phyloP scores from a whole-genome alignment of 441 rosid species.

The Corymbia calophylla region DNA sequence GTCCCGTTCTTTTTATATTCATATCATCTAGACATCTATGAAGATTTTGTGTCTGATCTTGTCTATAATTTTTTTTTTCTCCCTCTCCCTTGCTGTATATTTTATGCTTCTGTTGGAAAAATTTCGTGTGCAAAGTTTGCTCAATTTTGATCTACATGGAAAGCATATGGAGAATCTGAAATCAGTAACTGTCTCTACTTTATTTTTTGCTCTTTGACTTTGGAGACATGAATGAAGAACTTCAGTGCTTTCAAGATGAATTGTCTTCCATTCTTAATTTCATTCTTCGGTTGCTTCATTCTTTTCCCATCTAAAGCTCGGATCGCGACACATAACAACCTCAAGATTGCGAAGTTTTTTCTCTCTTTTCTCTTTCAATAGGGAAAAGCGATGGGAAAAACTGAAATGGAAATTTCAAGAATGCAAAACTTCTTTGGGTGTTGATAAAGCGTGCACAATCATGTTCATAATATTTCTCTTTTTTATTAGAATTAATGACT shows the following conservation, averaged over 20 bases:
- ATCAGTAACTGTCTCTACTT: background rate
- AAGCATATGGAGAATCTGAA: background rate
- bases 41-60: background rate
- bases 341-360: background rate
- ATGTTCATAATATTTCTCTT: background rate
- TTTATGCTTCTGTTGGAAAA: background rate
- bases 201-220: background rate
- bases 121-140: background rate
- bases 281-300: background rate
- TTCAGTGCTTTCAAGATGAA: background rate
- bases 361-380: background rate
- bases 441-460: background rate
- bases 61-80: background rate
- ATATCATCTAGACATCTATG: background rate
- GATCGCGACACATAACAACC: background rate
- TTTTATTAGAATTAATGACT: constrained; percentile 6
- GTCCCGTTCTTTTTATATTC: constrained; percentile 12
- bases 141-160: background rate
- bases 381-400: background rate
- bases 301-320: background rate
- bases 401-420: background rate
- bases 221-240: background rate
- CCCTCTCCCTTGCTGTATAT: background rate
- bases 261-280: background rate
- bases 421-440: background rate